phyloP scores from a whole-genome alignment of 129 eudicot genomes.

The Apium graveolens region DNA sequence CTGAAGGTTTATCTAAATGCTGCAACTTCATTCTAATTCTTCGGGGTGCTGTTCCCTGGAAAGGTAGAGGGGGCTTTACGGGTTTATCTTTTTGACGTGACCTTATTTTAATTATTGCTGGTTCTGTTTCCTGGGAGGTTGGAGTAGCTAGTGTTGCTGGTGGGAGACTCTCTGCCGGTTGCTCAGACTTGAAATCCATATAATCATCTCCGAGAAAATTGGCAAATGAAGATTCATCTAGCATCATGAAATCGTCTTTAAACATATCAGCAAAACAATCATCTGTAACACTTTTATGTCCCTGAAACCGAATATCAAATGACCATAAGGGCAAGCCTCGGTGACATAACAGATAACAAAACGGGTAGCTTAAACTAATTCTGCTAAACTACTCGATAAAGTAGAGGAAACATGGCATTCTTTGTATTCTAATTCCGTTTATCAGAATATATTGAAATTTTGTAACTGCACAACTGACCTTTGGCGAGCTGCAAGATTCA shows the following conservation, averaged over 20 bases:
- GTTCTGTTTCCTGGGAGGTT: constrained; percentile 50
- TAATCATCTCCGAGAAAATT: not conserved
- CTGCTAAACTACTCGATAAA: not conserved
- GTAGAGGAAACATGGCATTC: not conserved
- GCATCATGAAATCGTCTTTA: constrained; percentile 70
- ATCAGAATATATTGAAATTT: not conserved
- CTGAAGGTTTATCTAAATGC: not conserved
- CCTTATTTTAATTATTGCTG: not conserved
- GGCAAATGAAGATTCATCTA: constrained; percentile 44
- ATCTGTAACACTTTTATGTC: constrained; percentile 28
- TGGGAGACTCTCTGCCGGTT: not conserved
- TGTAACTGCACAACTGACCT: not conserved
- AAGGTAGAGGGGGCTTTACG: too few species aligned
- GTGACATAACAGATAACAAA: not conserved
- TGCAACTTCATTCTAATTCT: not conserved
- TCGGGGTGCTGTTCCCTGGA: too few species aligned
- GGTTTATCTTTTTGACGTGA: constrained; percentile 7
- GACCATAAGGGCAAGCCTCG: not conserved
- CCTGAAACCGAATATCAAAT: constrained; percentile 19
- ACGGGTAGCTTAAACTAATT: not conserved
- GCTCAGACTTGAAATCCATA: not conserved
- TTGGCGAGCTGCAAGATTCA: too few species aligned
- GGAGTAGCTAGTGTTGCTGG: not conserved
- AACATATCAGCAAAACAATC: constrained; percentile 78
- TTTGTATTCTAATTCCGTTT: not conserved